A percentile compares a stretch with the other conserved stretches of the same genome.
Conservation (phyloP, 495 filamentous ascomycete species). For the Cercophora sp. region DNA sequence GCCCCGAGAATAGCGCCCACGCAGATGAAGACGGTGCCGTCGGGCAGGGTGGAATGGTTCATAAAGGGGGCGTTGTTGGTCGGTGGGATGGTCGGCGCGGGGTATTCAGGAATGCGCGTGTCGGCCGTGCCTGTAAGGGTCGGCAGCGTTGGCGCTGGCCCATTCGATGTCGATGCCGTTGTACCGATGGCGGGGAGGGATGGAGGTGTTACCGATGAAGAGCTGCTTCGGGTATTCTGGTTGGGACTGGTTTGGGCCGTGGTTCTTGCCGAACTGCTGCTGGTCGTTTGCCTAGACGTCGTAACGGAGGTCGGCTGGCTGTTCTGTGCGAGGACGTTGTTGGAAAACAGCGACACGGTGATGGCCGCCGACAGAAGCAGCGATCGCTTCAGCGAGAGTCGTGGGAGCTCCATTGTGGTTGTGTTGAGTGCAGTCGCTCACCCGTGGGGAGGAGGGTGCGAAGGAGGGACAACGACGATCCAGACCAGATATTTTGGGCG, state of each 20-base stretch:
- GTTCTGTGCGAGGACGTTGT: constrained; percentile 33
- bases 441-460: no score
- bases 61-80: constrained; percentile 88
- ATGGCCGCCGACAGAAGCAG: constrained; percentile 32
- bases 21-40: constrained; percentile 93
- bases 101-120: constrained; percentile 44
- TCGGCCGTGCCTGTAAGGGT: constrained; percentile 42
- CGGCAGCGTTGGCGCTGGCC: constrained; percentile 36
- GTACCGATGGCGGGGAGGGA: constrained; percentile 2
- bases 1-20: constrained; percentile 86
- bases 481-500: neutral
- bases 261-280: constrained; percentile 15
- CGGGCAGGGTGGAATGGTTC: constrained; percentile 84
- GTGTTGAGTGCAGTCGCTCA: no score
- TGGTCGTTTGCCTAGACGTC: constrained; percentile 5
- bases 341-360: constrained; percentile 27
- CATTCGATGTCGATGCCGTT: neutral
- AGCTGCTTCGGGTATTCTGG: constrained; percentile 17
- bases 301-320: neutral
- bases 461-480: neutral
- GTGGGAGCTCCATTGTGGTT: constrained; percentile 24
- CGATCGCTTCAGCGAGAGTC: constrained; percentile 32
- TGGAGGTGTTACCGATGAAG: neutral
- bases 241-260: constrained; percentile 25
- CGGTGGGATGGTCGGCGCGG: constrained; percentile 68